These are phyloP conservation scores for Butyriboletus loyo DNA, from an alignment of 768 basidiomycete species.

Conservation along the genomic window DNA sequence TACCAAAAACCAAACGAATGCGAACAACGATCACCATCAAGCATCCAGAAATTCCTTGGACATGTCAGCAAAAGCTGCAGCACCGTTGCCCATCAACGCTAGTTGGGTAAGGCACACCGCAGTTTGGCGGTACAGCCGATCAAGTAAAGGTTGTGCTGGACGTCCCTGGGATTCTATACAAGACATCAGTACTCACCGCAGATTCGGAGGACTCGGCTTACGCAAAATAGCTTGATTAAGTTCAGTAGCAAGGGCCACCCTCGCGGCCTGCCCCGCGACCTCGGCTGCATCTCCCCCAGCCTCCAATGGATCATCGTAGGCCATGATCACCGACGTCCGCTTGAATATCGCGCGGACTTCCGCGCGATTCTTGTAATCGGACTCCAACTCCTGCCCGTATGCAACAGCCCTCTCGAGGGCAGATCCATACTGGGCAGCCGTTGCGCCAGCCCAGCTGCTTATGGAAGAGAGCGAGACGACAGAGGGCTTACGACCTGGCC, in stretches of 20 bases:
- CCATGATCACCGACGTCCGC: conserved; percentile 75
- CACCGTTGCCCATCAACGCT: conserved; percentile 66
- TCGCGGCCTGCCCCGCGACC: conserved; percentile 65
- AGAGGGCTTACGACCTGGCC: conserved; percentile 30
- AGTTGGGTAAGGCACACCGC: conserved; percentile 67
- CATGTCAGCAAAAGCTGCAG: conserved; percentile 81
- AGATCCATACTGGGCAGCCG: conserved; percentile 46
- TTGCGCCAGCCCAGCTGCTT: conserved; percentile 22
- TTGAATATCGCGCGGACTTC: conserved; percentile 67
- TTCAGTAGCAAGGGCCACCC: conserved; percentile 67
- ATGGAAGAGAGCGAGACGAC: conserved; percentile 27
- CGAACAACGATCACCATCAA: conserved; percentile 11
- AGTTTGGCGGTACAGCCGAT: conserved; percentile 75
- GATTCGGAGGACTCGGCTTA: conserved; percentile 34
- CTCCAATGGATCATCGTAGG: conserved; percentile 70
- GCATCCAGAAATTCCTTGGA: conserved; percentile 65
- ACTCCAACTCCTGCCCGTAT: conserved; percentile 72
- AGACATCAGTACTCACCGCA: background rate
- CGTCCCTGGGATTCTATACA: conserved; percentile 71
- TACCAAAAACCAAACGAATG: background rate
- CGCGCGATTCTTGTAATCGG: conserved; percentile 63
- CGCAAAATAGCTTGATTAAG: conserved; percentile 81
- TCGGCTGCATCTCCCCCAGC: conserved; percentile 64
- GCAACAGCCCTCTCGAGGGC: conserved; percentile 63
- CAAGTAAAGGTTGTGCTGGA: conserved; percentile 67